Base-by-base conservation (phyloP, 2,329 filamentous ascomycete genomes). In the Neofusicoccum kwambonambiense region DNA sequence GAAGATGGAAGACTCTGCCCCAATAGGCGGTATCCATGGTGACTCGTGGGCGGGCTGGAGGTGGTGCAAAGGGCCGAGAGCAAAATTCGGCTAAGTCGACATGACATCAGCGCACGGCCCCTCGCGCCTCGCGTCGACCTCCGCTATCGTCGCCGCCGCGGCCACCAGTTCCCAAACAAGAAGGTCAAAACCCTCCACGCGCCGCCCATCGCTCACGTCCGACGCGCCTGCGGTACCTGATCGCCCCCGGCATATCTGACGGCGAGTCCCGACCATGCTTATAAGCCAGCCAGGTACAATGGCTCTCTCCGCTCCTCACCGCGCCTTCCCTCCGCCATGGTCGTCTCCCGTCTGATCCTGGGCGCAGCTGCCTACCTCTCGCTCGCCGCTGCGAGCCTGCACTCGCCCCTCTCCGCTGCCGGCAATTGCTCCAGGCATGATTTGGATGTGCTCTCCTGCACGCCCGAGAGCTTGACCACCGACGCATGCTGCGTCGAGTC, bases 261-360 rank as follows among this genome's bases (percentile, higher is more conserved):
- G 49, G 45, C 19, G 35, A 41, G 9, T 42, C 22, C 60, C 60
- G 47, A 17, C 22, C 37, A 63, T 63, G 60, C 49, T 63, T 63
- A 54, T 63, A 63, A 63, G n/a, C 47, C 60, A 63, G 60, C 60
- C 60, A 63, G 60, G 60, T 63, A 63, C 39, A 63, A 63, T 35
- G 60, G 47, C 47, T 37, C 50, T 35, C 45, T 51, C n/a, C 39
- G 49, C 60, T 34, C 50, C 31, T 42, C 47, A 63, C 45, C 35
- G 49, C 47, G 47, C 60, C 5, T 34, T 44, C 35, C 22, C 13
- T 51, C 49, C 37, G 47, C 49, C 47, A 63, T 54, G 37, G n/a
- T 42, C 22, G 37, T 44, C 39, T 34, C 50, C 37, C 47, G 47
- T 63, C 60, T 63, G 60, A 63, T 63, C 42, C 60, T 54, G 60